Conservation (phyloP, 2,329 filamentous ascomycete species). For the Teratosphaeria epicoccoides region DNA sequence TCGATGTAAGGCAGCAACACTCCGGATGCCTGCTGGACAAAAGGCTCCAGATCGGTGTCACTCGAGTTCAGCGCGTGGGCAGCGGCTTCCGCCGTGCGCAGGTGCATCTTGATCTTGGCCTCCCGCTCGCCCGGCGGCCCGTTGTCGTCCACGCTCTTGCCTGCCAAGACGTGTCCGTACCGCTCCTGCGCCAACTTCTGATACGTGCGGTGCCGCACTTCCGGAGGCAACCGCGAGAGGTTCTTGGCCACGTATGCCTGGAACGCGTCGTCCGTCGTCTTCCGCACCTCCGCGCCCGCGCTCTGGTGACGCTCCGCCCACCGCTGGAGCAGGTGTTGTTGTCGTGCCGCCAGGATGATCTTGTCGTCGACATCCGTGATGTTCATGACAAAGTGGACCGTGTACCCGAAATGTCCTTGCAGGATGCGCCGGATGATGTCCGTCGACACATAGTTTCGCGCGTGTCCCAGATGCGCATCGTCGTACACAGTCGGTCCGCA, state of each 20-base stretch:
- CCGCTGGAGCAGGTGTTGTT: slow-evolving; percentile 66
- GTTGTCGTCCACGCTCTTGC: slow-evolving; percentile 44
- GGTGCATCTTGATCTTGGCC: slow-evolving; percentile 83
- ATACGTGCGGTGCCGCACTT: slow-evolving; percentile 38
- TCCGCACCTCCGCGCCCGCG: slow-evolving; percentile 36
- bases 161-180: slow-evolving; percentile 43
- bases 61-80: slow-evolving; percentile 37
- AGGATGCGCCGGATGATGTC: slow-evolving; percentile 80
- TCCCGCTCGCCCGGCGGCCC: slow-evolving; percentile 59
- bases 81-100: slow-evolving; percentile 50
- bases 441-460: slow-evolving; percentile 80
- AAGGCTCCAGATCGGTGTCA: slow-evolving; percentile 25
- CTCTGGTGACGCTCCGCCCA: slow-evolving; percentile 46
- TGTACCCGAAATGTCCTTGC: slow-evolving; percentile 70
- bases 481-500: slow-evolving; percentile 78
- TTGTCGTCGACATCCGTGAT: slow-evolving; percentile 66
- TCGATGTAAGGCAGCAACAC: slow-evolving; percentile 79
- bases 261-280: slow-evolving; percentile 43
- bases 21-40: slow-evolving; percentile 51
- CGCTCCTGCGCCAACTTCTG: slow-evolving; percentile 37
- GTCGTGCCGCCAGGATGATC: slow-evolving; percentile 57
- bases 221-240: slow-evolving; percentile 39
- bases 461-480: slow-evolving; percentile 72
- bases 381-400: slow-evolving; percentile 85
- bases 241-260: slow-evolving; percentile 58